Conservation (phyloP, 208 protist genomes). For the Trypanosoma caninum region DNA sequence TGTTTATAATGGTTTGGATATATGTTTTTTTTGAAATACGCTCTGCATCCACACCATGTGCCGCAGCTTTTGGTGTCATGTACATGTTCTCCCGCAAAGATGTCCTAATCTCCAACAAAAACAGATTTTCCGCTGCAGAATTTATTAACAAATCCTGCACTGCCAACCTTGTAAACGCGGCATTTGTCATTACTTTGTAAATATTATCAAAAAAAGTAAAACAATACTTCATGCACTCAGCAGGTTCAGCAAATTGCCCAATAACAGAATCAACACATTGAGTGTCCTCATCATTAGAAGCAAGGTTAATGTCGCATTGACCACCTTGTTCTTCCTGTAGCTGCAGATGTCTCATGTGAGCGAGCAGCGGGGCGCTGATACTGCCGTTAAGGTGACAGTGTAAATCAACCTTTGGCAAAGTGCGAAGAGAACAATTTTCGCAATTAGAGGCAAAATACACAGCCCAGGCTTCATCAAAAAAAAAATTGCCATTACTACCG, state of each 20-base stretch:
- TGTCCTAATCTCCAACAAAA: constrained; percentile 77
- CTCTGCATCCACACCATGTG: not conserved
- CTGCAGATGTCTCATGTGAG: constrained; percentile 42
- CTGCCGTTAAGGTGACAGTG: constrained; percentile 83
- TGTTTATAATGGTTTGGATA: constrained; percentile 40
- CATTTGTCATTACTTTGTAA: constrained; percentile 71
- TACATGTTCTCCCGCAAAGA: constrained; percentile 68
- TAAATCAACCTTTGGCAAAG: constrained; percentile 61
- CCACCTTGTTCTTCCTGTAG: not conserved
- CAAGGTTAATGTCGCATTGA: not conserved
- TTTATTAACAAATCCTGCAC: constrained; percentile 79
- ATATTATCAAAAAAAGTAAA: constrained; percentile 80
- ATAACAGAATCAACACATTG: not conserved
- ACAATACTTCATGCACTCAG: constrained; percentile 69
- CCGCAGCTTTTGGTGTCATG: constrained; percentile 6
- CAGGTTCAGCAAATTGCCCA: constrained; percentile 1
- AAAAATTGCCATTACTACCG: not conserved
- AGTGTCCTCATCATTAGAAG: not conserved
- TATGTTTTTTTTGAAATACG: constrained; percentile 47
- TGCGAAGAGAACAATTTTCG: not conserved
- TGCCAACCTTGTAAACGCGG: constrained; percentile 67
- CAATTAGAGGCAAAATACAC: not conserved
- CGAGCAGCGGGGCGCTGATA: constrained; percentile 48
- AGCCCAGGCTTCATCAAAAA: not conserved
- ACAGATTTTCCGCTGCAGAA: constrained; percentile 61